These are phyloP conservation scores for Magnusiomyces sp. DNA, from an alignment of 1,139 yeast species.

Conservation along the genomic window DNA sequence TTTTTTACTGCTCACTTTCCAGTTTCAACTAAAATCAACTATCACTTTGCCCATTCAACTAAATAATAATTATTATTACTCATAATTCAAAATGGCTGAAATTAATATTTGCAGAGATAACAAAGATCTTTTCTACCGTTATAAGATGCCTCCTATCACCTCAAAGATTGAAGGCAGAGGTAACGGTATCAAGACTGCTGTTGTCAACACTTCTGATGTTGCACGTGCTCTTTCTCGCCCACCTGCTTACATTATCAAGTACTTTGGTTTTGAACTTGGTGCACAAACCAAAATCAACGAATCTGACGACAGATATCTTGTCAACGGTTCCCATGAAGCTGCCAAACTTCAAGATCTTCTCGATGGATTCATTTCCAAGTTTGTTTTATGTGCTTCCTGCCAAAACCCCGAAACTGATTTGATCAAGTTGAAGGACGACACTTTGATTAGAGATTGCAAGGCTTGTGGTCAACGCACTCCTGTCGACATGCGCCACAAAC, in stretches of 20 bases:
- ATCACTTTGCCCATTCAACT: not conserved
- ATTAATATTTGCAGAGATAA: constrained; percentile 95
- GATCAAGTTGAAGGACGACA: constrained; percentile 67
- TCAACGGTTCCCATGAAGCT: constrained; percentile 93
- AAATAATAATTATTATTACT: not conserved
- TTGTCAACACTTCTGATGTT: constrained; percentile 83
- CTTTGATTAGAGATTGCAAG: constrained; percentile 85
- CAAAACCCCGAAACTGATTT: constrained; percentile 97
- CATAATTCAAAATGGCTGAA: constrained; percentile 50
- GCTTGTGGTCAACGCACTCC: constrained; percentile 92
- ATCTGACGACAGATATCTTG: constrained; percentile 75
- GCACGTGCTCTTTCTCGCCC: constrained; percentile 95
- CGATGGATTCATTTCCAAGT: constrained; percentile 89
- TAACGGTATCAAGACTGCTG: constrained; percentile 96
- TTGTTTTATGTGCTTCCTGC: constrained; percentile 90
- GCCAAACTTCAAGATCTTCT: constrained; percentile 83
- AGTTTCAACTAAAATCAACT: not conserved
- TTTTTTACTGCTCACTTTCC: not conserved
- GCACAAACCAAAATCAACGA: constrained; percentile 86
- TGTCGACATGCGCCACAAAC: constrained; percentile 80
- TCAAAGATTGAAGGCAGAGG: constrained; percentile 99
- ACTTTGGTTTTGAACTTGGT: constrained; percentile 93
- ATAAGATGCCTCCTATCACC: constrained; percentile 96
- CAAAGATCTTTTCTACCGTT: constrained; percentile 97
- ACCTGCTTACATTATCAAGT: constrained; percentile 82